Evolutionary conservation across 345 rosid species (phyloP), one percentile per base, ranked within the genome.

Genomic region (Draba incana): DNA sequence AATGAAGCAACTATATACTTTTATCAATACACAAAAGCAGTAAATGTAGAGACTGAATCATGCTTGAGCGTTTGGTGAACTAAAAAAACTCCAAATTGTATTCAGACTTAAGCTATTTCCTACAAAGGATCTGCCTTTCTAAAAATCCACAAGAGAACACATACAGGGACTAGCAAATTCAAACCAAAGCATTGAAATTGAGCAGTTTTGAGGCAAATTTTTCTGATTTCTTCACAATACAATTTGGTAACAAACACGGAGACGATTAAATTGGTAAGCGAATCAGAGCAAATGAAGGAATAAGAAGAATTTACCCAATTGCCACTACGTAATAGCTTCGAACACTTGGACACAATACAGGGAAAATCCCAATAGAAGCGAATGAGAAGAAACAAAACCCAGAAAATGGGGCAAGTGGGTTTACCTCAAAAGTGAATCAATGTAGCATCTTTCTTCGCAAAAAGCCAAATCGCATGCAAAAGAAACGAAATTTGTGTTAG

Each of bases 361-460:
- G 11, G 44, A 59, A 51, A 14, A 70, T 27, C 52, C 51, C 74
- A 49, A 59, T 8, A 59, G 23, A 69, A 57, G 14, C 20, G 20
- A 20, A 20, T 20, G 20, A 20, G 20, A 20, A 20, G 20, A 20
- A 6, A 46, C 15, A 23, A 16, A 52, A 28, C 49, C 46, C 61
- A 42, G 20, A 46, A 12, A 35, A 30, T 58, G 49, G 58, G 31
- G 70, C 23, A 70, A 70, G 52, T 61, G 42, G 57, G 14, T 63
- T 35, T 56, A 79, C 79, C 71, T 60, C 41, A 9, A 8, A 3
- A 58, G 43, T 28, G 57, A 64, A 69, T 66, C 69, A 76, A 71
- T 61, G 71, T 23, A 60, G 64, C 80, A 75, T 69, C 70, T 50
- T 35, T 24, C 43, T 31, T 44, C 51, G 67, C 63, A 15, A 59